phyloP scores from a whole-genome alignment of 2,329 filamentous ascomycete genomes.

The Botryotinia globosa region DNA sequence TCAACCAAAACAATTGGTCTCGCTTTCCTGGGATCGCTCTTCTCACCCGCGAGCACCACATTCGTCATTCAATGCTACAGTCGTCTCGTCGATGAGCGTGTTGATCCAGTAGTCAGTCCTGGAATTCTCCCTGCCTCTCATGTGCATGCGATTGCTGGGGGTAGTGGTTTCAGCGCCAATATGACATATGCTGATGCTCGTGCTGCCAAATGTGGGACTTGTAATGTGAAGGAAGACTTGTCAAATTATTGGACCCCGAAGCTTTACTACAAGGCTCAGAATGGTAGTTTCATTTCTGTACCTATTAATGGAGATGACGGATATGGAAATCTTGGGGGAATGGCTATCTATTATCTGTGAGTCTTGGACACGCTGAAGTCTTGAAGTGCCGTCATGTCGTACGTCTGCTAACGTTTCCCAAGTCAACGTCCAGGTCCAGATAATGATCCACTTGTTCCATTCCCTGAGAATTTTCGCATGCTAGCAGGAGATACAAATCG shows the following conservation, averaged over 20 bases:
- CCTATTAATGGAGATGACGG: slow-evolving; percentile 40
- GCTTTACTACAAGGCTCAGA: slow-evolving; percentile 35
- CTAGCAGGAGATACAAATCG: slow-evolving; percentile 42
- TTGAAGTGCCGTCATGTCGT: no score
- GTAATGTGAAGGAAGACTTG: slow-evolving; percentile 40
- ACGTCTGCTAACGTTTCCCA: background rate
- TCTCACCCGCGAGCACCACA: slow-evolving; percentile 8
- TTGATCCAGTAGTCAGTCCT: slow-evolving; percentile 27
- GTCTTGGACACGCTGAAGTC: background rate
- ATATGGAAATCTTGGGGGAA: slow-evolving; percentile 23
- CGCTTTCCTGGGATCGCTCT: background rate
- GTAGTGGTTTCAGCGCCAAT: slow-evolving; percentile 42
- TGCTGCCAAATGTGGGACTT: slow-evolving; percentile 36
- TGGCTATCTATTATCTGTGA: slow-evolving; percentile 43
- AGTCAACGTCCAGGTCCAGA: slow-evolving; percentile 18
- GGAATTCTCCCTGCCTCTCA: slow-evolving; percentile 24
- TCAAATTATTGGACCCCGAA: slow-evolving; percentile 40
- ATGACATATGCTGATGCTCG: slow-evolving; percentile 38
- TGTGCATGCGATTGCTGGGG: slow-evolving; percentile 27
- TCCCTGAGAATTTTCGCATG: slow-evolving; percentile 45
- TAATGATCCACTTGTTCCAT: slow-evolving; percentile 15
- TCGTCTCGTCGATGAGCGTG: slow-evolving; percentile 26
- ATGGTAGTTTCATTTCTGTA: slow-evolving; percentile 37
- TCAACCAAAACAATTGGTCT: background rate
- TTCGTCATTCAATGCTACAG: slow-evolving; percentile 23